Base-by-base conservation (phyloP, 805 yeast species). In the Maudiozyma turicensis region DNA sequence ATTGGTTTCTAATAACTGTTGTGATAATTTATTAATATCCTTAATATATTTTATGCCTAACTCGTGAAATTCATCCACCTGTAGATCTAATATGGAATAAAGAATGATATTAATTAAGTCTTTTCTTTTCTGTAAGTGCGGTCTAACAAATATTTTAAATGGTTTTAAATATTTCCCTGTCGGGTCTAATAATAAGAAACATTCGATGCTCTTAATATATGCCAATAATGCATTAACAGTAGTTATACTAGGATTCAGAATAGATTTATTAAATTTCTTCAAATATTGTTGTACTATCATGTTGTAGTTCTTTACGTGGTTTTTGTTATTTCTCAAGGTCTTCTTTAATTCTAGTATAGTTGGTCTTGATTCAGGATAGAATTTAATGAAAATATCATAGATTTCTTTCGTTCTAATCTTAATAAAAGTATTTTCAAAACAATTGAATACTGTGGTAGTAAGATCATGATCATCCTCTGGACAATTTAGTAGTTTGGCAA, bases 151-250 rank as follows among this genome's bases (percentile, higher is more conserved):
- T 34, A 88, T 66, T 1, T 86, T 80, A 0, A 86, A 90, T 45
- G 80, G 78, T 59, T 86, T 95, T 7, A 90, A 69, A 32, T 90
- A 67, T 0, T 87, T 91, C 0, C 96, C 96, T 38, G 86, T 73
- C 6, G 95, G 95, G 58, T 91, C 98, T n/a, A 93, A 70, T 0
- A 82, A 67, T 30, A 83, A 62, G 51, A 91, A 87, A 0, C 89
- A 74, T 53, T 79, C 74, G 43, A 90, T 83, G 1, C 90, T 79
- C 13, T 80, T 77, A 4, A 85, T 80, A 59, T 86, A 91, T 47
- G 76, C 78, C 2, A 77, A 66, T 29, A 91, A 75, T 7, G 88
- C 80, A 46, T 82, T 86, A 5, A 75, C 73, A 0, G 98, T 91
- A 55, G 84, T 80, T 1, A 84, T 76, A 20, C 96, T 95, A 3